Conservation (phyloP, 169 alveolate species). For the Babesia ovata region DNA sequence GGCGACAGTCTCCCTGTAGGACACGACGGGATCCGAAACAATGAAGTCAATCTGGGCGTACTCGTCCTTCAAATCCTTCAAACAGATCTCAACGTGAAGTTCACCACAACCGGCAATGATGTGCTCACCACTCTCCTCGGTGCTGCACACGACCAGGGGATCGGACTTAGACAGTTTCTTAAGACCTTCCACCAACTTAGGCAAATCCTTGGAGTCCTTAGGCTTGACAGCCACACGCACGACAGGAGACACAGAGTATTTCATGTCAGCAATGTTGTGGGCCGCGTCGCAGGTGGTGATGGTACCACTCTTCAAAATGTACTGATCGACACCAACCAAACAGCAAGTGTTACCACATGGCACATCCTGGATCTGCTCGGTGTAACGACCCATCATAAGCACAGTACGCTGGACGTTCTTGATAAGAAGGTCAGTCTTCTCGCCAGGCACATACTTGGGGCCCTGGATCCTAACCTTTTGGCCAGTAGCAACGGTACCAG, state of each 20-base stretch:
- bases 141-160: conserved; percentile 96
- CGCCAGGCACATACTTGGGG: conserved; percentile 98
- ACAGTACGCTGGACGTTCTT: conserved; percentile 98
- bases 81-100: conserved; percentile 97
- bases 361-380: conserved; percentile 95
- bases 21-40: conserved; percentile 98
- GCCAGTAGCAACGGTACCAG: conserved; percentile 99
- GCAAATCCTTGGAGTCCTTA: conserved; percentile 96
- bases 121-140: conserved; percentile 98
- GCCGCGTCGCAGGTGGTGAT: conserved; percentile 95
- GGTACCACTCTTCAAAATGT: conserved; percentile 96
- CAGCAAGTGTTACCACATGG: conserved; percentile 99
- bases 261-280: conserved; percentile 97
- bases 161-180: conserved; percentile 97
- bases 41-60: conserved; percentile 97
- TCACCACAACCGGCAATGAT: conserved; percentile 99
- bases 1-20: conserved; percentile 98
- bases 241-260: conserved; percentile 99
- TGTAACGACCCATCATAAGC: conserved; percentile 97
- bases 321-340: conserved; percentile 98
- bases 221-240: conserved; percentile 99
- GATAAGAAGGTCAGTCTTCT: conserved; percentile 93
- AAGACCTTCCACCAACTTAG: conserved; percentile 98
- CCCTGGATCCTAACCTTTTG: conserved; percentile 99
- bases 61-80: conserved; percentile 98